Percentiles rank a stretch among this genome's conserved stretches.
Evolutionary conservation across 352 stramenopile genomes (phyloP).

Genomic region (Pythium scleroteichum): DNA sequence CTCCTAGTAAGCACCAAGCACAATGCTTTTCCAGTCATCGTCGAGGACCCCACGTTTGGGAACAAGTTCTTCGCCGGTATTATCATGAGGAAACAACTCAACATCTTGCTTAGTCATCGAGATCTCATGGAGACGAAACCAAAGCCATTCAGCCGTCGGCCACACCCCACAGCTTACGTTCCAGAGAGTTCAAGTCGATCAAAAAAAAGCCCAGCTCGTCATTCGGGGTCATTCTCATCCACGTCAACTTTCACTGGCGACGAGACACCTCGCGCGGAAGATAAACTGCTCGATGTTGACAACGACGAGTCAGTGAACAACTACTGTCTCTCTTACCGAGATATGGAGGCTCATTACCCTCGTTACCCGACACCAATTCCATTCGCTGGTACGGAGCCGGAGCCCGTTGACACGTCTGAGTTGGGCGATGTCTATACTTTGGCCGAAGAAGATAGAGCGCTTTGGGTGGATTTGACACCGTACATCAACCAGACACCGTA

Average conservation of each 20-base stretch:
- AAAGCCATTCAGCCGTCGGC: conserved; percentile 72
- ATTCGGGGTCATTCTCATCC: neutral
- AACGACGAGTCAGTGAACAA: conserved; percentile 9
- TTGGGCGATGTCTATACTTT: conserved; percentile 47
- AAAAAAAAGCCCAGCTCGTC: conserved; percentile 17
- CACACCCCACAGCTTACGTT: conserved; percentile 48
- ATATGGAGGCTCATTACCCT: conserved; percentile 85
- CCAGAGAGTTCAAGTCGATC: conserved; percentile 33
- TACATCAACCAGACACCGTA: conserved; percentile 98
- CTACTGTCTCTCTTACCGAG: conserved; percentile 74
- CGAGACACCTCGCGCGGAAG: conserved; percentile 39
- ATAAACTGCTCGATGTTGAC: conserved; percentile 38
- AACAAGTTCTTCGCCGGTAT: conserved; percentile 81
- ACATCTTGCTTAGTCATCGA: conserved; percentile 67
- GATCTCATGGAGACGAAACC: conserved; percentile 70
- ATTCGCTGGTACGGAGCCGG: conserved; percentile 32
- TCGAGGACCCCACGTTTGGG: conserved; percentile 82
- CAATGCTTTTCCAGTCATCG: conserved; percentile 88
- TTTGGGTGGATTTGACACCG: conserved; percentile 95
- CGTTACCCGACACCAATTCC: conserved; percentile 70
- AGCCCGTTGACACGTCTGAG: conserved; percentile 31
- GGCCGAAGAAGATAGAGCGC: conserved; percentile 79
- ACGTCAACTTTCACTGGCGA: conserved; percentile 3
- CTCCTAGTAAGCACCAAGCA: conserved; percentile 82
- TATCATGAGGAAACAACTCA: conserved; percentile 82